Evolutionary conservation across 169 alveolate genomes (phyloP).

Genomic region (Miamiensis avidus): DNA sequence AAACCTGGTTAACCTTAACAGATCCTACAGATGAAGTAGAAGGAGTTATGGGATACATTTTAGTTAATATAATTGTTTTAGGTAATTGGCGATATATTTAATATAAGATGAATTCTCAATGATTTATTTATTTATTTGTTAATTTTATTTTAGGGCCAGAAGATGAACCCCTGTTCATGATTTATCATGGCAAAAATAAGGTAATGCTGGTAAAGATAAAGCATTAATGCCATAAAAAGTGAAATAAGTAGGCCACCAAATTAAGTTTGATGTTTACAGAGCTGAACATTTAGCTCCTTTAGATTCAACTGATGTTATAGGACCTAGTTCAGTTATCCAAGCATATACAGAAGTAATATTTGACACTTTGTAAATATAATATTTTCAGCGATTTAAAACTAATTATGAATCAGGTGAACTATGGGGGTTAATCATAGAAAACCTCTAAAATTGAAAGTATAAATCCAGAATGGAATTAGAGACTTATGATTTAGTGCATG

Average conservation of each 20-base stretch:
- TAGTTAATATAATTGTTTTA: conserved; percentile 50
- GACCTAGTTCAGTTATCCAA: background rate
- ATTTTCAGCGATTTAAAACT: too few species aligned
- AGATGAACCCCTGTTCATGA: conserved; percentile 72
- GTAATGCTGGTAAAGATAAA: conserved; percentile 43
- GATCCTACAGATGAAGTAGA: conserved; percentile 65
- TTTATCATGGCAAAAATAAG: conserved; percentile 49
- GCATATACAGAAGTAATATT: too few species aligned
- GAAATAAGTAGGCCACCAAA: conserved; percentile 47
- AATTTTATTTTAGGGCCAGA: conserved; percentile 52
- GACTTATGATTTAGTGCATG: conserved; percentile 24
- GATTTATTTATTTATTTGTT: too few species aligned
- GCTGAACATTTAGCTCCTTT: conserved; percentile 60
- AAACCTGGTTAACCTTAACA: conserved; percentile 57
- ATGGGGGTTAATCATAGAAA: conserved; percentile 37
- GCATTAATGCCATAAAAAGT: conserved; percentile 59
- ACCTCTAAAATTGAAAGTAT: conserved; percentile 30
- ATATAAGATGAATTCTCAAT: background rate
- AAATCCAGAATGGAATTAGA: conserved; percentile 58
- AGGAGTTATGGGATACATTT: conserved; percentile 53
- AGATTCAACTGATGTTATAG: conserved; percentile 17
- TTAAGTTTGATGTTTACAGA: conserved; percentile 43
- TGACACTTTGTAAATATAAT: too few species aligned
- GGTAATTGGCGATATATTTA: background rate
- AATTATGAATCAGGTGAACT: conserved; percentile 35